Evolutionary conservation across 2,329 filamentous ascomycete species (phyloP).

Genomic region (Hypoxylon sp.): DNA sequence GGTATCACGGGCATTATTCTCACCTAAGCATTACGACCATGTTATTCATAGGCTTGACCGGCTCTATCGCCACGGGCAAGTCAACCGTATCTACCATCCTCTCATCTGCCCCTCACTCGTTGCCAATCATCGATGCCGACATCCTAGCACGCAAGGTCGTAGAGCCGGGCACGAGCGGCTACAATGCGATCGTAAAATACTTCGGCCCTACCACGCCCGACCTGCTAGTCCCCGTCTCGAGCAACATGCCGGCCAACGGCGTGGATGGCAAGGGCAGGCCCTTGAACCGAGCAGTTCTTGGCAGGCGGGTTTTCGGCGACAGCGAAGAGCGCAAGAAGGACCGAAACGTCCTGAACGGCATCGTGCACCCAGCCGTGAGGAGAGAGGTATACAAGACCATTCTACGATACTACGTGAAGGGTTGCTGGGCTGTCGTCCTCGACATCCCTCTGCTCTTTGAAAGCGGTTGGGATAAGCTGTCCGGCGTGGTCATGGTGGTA

Average conservation of each 20-base stretch:
- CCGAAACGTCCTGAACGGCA: constrained; percentile 80
- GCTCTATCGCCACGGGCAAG: constrained; percentile 97
- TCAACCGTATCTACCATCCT: constrained; percentile 91
- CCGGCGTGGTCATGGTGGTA: constrained; percentile 86
- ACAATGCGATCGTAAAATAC: constrained; percentile 80
- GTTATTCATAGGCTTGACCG: constrained; percentile 94
- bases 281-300: constrained; percentile 86
- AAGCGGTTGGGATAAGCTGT: constrained; percentile 82
- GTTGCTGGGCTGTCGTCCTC: constrained; percentile 87
- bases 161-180: constrained; percentile 86
- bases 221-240: constrained; percentile 71
- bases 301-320: constrained; percentile 84
- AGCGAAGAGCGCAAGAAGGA: constrained; percentile 74
- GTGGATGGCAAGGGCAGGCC: constrained; percentile 71
- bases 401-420: constrained; percentile 74
- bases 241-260: constrained; percentile 61
- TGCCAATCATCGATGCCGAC: constrained; percentile 95
- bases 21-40: constrained; percentile 56
- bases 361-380: constrained; percentile 91
- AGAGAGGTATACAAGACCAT: constrained; percentile 81
- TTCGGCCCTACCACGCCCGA: constrained; percentile 87
- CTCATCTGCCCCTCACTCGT: constrained; percentile 77
- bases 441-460: constrained; percentile 95
- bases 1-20: neutral
- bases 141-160: constrained; percentile 91